Base-by-base conservation (phyloP, 192 early-diverging fungal genomes). In the Coemansia sp. region DNA sequence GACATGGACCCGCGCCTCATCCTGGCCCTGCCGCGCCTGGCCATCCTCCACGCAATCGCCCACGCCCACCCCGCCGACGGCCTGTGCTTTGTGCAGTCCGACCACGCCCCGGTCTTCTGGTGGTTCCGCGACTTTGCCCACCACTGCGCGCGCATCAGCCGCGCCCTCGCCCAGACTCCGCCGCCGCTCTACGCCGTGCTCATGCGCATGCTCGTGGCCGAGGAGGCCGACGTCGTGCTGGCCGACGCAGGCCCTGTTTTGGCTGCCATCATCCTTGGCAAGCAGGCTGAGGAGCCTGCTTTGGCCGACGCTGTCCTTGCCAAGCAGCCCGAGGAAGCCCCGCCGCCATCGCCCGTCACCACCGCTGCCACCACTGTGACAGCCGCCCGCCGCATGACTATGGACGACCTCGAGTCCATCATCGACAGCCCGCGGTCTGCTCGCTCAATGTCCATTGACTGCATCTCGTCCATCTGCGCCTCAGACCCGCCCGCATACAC, bases 1-100 rank as follows among this genome's bases (percentile, higher is more conserved):
- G 34, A 73, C 36, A 87, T 88, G 74, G 90, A 90, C 39, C 90
- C 90, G 10, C 50, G 69, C 9, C 69, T 89, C 44, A 87, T 91
- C 5, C 50, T 91, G 38, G 85, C 88, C 3, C 69, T 90, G 9
- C 90, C 90, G 0, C 76, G 90, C 1, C 73, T 91, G 47, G 74
- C 88, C 62, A 85, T 91, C 41, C 75, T 90, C 46, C 70, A 84
- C 16, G 90, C 84, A 3, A 76, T 91, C 40, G 66, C 69, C 2
- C 71, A 72, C 36, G 80, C 49, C 49, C 49, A 85, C 70, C 76
- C 84, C n/a, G 76, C 86, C 27, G 87, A 88, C 36, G 77, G 84
- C 44, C 77, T 90, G 68, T 74, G 82, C 68, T 80, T 91, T 65
- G 80, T 81, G 5, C 84, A 88, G 60, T 66, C 80, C 7, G 84